phyloP scores from a whole-genome alignment of 225 moss, liverwort and hornwort species.

The Sphagnum contortum region DNA sequence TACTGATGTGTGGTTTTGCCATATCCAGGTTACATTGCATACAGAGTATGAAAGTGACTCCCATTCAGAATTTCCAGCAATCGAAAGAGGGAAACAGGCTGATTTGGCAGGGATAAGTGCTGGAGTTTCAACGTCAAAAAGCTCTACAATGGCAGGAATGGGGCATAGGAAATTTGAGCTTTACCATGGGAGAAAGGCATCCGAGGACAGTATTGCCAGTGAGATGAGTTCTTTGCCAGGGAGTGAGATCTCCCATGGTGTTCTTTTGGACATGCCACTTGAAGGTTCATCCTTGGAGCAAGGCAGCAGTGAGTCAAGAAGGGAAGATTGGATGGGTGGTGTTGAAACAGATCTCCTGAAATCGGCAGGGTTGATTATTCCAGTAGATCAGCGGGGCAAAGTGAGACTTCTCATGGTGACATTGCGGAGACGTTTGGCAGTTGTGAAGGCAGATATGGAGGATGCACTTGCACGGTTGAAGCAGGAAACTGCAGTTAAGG shows the following conservation, averaged over 20 bases:
- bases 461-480: slow-evolving; percentile 77
- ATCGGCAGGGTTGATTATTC: slow-evolving; percentile 63
- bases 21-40: too few relatives aligned
- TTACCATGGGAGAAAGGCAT: slow-evolving; percentile 35
- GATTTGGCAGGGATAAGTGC: slow-evolving; percentile 18
- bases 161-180: slow-evolving; percentile 22
- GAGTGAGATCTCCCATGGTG: slow-evolving; percentile 45
- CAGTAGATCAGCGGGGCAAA: slow-evolving; percentile 73
- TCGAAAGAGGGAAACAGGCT: slow-evolving; percentile 16
- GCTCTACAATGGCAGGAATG: slow-evolving; percentile 10
- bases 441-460: slow-evolving; percentile 86
- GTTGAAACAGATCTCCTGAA: slow-evolving; percentile 59
- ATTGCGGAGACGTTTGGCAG: slow-evolving; percentile 70
- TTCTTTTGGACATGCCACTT: slow-evolving; percentile 28
- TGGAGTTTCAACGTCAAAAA: slow-evolving; percentile 13
- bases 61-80: slow-evolving; percentile 14
- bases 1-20: too few relatives aligned
- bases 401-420: slow-evolving; percentile 62
- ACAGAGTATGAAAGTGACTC: too few relatives aligned
- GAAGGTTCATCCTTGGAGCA: slow-evolving; percentile 27
- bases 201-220: slow-evolving; percentile 49
- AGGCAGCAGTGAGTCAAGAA: slow-evolving; percentile 21
- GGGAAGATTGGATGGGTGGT: slow-evolving; percentile 29
- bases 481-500: slow-evolving; percentile 97
- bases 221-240: slow-evolving; percentile 53